Conservation (phyloP, 106 monocot genomes). For the Platanthera guangdongensis region DNA sequence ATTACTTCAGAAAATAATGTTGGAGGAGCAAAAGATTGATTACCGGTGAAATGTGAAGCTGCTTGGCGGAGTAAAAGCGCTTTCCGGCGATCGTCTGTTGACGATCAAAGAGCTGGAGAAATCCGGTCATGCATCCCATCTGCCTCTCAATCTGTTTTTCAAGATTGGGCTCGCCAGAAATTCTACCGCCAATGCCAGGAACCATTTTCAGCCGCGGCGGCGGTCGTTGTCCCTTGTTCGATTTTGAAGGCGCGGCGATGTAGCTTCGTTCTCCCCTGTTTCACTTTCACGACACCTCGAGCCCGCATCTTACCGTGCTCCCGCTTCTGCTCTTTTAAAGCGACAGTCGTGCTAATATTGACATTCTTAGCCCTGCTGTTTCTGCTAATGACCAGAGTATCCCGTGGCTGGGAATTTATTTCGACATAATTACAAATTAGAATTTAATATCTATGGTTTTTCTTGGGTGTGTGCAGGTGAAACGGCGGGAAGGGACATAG, state of each 20-base stretch:
- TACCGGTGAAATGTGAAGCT: conserved; percentile 46
- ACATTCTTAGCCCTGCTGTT: neutral
- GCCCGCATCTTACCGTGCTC: neutral
- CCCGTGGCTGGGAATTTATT: too few relatives aligned
- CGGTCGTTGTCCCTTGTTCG: neutral
- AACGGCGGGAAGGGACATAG: too few relatives aligned
- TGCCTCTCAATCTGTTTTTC: conserved; percentile 53
- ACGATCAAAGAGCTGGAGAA: conserved; percentile 87
- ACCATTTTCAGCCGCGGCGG: conserved; percentile 10
- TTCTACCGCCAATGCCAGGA: conserved; percentile 1
- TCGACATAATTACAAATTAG: too few relatives aligned
- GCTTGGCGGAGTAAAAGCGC: conserved; percentile 34
- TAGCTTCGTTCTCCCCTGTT: neutral
- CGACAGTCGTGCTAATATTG: neutral
- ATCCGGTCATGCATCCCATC: conserved; percentile 93
- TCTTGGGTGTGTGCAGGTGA: too few relatives aligned
- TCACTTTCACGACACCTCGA: neutral
- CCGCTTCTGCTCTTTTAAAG: neutral
- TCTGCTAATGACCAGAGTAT: neutral
- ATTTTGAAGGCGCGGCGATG: neutral
- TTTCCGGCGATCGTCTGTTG: conserved; percentile 46
- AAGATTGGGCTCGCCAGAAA: conserved; percentile 16
- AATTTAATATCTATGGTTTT: too few relatives aligned
- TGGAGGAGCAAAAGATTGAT: neutral
- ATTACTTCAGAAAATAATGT: neutral